phyloP scores from a whole-genome alignment of 2,329 filamentous ascomycete genomes.

The Arthroderma sp. region DNA sequence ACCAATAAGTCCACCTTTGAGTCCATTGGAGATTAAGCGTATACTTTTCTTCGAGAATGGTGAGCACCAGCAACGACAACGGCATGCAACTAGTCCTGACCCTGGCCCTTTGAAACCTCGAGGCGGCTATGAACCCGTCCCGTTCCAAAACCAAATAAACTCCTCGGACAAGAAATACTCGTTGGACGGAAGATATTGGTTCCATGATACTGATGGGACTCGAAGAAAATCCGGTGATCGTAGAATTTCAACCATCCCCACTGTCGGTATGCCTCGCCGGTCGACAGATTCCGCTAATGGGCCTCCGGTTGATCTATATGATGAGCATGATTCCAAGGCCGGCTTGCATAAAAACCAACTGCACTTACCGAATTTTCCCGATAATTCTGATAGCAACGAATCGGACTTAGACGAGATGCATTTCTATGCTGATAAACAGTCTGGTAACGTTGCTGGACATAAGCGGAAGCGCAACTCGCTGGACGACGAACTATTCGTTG shows the following conservation, averaged over 20 bases:
- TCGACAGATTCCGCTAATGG: conserved; percentile 2
- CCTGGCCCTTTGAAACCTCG: neutral
- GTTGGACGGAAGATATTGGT: conserved; percentile 34
- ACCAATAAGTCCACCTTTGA: conserved; percentile 27
- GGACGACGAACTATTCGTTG: too few species aligned
- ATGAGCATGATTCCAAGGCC: too few species aligned
- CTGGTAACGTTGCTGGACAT: too few species aligned
- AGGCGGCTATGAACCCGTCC: conserved; percentile 34
- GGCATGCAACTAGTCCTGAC: neutral
- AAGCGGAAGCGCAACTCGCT: too few species aligned
- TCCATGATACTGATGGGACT: conserved; percentile 13
- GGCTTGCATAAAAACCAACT: too few species aligned
- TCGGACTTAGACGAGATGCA: too few species aligned
- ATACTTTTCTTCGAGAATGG: conserved; percentile 27
- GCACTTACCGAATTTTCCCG: too few species aligned
- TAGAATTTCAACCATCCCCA: conserved; percentile 21
- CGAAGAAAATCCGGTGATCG: conserved; percentile 4
- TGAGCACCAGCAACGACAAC: neutral
- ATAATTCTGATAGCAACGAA: too few species aligned
- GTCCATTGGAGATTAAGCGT: conserved; percentile 29
- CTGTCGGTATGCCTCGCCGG: conserved; percentile 24
- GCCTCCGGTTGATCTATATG: too few species aligned
- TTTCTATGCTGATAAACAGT: too few species aligned
- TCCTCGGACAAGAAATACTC: conserved; percentile 42
- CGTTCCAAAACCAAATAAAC: conserved; percentile 37